These are phyloP conservation scores for Metschnikowia colocasiae DNA, from an alignment of 805 yeast genomes.

Conservation along the genomic window DNA sequence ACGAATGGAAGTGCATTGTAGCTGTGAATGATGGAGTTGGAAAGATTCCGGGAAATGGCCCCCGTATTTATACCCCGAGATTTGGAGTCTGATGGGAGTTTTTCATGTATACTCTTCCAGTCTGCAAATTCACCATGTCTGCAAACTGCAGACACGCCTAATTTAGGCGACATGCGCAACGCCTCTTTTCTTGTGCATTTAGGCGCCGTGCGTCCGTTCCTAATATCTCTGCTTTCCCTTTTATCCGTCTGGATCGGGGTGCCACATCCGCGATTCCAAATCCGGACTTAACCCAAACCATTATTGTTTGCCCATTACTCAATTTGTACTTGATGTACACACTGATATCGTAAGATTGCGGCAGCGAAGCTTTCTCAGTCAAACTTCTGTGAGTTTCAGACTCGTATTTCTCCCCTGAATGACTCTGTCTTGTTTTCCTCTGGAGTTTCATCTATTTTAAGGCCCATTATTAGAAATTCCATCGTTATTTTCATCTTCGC, in stretches of 20 bases:
- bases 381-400: neutral
- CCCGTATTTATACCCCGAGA: neutral
- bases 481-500: conserved; percentile 24
- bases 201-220: conserved; percentile 1
- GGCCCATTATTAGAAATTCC: conserved; percentile 6
- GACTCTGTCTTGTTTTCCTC: neutral
- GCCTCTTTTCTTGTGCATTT: neutral
- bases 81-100: neutral
- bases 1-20: conserved; percentile 3
- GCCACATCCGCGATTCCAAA: neutral
- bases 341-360: neutral
- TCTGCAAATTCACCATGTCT: neutral
- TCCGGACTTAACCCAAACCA: neutral
- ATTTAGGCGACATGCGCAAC: neutral
- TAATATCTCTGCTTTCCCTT: neutral
- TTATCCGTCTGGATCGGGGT: neutral
- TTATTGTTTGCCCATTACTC: neutral
- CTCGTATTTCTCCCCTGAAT: neutral
- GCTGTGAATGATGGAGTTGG: neutral
- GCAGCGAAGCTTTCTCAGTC: neutral
- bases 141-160: neutral
- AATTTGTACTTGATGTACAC: neutral
- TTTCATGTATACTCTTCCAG: neutral
- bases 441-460: neutral
- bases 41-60: neutral